phyloP scores from a whole-genome alignment of 2,329 filamentous ascomycete genomes.

The Grosmannia huntii region DNA sequence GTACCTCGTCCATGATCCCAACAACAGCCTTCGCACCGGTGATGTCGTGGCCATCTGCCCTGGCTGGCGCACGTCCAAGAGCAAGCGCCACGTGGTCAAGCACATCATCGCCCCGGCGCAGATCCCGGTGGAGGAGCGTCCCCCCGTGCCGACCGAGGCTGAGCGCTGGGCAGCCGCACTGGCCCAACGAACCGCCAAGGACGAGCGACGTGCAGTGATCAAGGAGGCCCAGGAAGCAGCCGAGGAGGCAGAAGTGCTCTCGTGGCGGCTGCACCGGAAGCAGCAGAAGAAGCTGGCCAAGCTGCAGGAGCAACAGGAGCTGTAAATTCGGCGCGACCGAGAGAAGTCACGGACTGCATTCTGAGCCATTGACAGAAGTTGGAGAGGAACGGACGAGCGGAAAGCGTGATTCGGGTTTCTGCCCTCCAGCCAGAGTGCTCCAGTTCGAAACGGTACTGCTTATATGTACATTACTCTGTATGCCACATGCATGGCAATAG shows the following conservation, averaged over 20 bases:
- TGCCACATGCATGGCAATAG: background rate
- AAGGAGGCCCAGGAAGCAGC: constrained; percentile 13
- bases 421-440: background rate
- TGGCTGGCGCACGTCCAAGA: constrained; percentile 50
- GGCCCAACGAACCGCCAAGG: constrained; percentile 42
- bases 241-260: background rate
- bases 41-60: constrained; percentile 62
- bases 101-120: constrained; percentile 60
- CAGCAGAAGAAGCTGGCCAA: background rate
- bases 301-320: background rate
- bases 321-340: background rate
- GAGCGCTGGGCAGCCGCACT: constrained; percentile 45
- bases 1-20: constrained; percentile 68
- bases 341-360: too few species aligned
- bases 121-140: constrained; percentile 47
- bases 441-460: background rate
- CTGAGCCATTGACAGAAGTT: background rate
- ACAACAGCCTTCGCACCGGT: constrained; percentile 57
- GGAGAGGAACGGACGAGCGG: background rate
- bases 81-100: constrained; percentile 62
- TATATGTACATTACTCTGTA: background rate
- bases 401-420: background rate
- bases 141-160: constrained; percentile 50
- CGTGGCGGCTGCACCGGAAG: constrained; percentile 7
- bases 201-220: constrained; percentile 32